These are phyloP conservation scores for Aspergillus pseudoglaucus DNA, from an alignment of 2,329 filamentous ascomycete genomes.

Conservation along the genomic window DNA sequence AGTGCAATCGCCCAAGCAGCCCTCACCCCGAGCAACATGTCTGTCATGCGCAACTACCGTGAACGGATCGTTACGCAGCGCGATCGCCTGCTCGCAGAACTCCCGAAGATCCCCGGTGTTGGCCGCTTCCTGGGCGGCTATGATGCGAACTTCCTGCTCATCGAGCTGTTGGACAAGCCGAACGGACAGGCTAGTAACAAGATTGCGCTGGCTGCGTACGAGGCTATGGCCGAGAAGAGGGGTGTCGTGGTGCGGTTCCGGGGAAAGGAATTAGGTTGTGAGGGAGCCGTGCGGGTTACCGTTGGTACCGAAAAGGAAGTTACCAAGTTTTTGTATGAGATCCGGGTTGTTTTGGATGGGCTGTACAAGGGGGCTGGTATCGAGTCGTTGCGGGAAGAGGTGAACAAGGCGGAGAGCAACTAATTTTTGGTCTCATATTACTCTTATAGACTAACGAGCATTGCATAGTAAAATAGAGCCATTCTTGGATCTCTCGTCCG, in stretches of 20 bases:
- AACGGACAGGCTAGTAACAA: conserved; percentile 70
- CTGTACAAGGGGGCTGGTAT: conserved; percentile 37
- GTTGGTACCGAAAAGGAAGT: conserved; percentile 87
- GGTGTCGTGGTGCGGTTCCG: conserved; percentile 92
- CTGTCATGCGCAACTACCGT: conserved; percentile 65
- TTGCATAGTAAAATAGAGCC: too few species aligned
- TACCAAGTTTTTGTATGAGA: conserved; percentile 65
- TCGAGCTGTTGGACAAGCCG: conserved; percentile 69
- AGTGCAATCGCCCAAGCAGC: conserved; percentile 72
- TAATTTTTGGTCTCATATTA: background rate
- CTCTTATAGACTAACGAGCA: too few species aligned
- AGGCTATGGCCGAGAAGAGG: conserved; percentile 72
- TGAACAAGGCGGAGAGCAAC: conserved; percentile 42
- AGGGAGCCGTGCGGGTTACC: conserved; percentile 84
- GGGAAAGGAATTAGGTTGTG: conserved; percentile 84
- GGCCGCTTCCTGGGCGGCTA: conserved; percentile 74
- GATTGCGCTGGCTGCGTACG: conserved; percentile 72
- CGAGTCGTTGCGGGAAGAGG: conserved; percentile 32
- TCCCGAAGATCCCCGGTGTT: conserved; percentile 70
- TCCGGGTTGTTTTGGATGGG: conserved; percentile 49
- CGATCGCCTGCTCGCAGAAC: conserved; percentile 63
- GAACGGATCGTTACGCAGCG: conserved; percentile 69
- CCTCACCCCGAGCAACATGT: conserved; percentile 60
- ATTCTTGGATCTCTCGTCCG: too few species aligned
- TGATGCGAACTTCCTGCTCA: conserved; percentile 83